Evolutionary conservation across 2,329 filamentous ascomycete genomes (phyloP).

Genomic region (Capronia americana): DNA sequence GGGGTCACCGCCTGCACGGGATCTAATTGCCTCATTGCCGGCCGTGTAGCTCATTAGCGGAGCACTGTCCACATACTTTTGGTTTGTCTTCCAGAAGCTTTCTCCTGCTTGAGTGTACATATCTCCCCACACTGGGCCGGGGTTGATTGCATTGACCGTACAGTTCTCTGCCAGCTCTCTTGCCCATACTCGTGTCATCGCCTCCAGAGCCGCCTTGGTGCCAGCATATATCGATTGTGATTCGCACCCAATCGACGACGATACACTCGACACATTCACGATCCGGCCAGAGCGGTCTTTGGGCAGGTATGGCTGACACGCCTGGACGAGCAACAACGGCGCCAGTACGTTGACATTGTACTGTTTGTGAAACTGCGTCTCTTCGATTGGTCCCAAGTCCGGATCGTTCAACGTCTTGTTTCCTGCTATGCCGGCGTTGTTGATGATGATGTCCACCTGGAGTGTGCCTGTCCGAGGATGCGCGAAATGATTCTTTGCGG

Average conservation of each 20-base stretch:
- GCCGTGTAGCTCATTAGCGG: constrained; percentile 67
- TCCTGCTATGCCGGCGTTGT: constrained; percentile 50
- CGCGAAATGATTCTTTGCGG: constrained; percentile 65
- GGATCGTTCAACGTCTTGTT: constrained; percentile 65
- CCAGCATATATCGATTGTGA: constrained; percentile 65
- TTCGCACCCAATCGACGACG: constrained; percentile 59
- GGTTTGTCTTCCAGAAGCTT: constrained; percentile 65
- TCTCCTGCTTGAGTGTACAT: constrained; percentile 62
- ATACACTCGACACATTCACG: constrained; percentile 64
- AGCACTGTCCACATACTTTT: constrained; percentile 66
- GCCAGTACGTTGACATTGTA: constrained; percentile 67
- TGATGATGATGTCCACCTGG: constrained; percentile 45
- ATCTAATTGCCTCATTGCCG: constrained; percentile 58
- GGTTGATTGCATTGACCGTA: constrained; percentile 67
- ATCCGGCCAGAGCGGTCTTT: constrained; percentile 64
- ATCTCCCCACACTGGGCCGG: constrained; percentile 62
- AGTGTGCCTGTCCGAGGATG: constrained; percentile 57
- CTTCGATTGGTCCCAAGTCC: constrained; percentile 48
- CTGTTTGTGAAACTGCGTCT: constrained; percentile 60
- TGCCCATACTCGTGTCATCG: constrained; percentile 68
- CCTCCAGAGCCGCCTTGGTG: constrained; percentile 67
- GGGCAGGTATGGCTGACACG: constrained; percentile 62
- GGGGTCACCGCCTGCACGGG: constrained; percentile 59
- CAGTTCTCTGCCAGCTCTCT: constrained; percentile 63
- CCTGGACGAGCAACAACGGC: constrained; percentile 62